A percentile compares a stretch with the other conserved stretches of the same genome.
phyloP scores from a whole-genome alignment of 2,329 filamentous ascomycete genomes.

The Periconia digitata region DNA sequence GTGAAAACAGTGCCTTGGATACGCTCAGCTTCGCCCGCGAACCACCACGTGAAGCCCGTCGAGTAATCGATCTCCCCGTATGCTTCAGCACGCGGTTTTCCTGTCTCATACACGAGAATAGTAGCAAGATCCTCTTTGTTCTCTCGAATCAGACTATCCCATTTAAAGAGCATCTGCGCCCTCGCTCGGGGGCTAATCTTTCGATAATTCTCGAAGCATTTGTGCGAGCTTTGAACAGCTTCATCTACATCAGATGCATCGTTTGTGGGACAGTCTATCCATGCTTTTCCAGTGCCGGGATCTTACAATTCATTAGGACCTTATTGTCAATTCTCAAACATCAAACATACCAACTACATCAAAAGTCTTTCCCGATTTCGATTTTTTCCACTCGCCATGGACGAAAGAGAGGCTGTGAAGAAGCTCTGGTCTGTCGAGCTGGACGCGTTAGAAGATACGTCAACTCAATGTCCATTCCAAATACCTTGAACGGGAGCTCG shows the following conservation, averaged over 20 bases:
- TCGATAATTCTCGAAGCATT: slow-evolving; percentile 62
- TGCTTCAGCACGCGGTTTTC: slow-evolving; percentile 55
- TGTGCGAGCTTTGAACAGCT: slow-evolving; percentile 61
- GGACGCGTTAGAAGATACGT: slow-evolving; percentile 29
- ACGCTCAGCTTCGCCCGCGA: slow-evolving; percentile 62
- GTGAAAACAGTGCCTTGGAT: slow-evolving; percentile 64
- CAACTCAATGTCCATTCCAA: slow-evolving; percentile 29
- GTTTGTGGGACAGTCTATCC: slow-evolving; percentile 52
- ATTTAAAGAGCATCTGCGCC: slow-evolving; percentile 65
- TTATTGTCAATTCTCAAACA: not conserved
- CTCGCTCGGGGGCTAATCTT: slow-evolving; percentile 62
- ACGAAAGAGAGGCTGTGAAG: slow-evolving; percentile 58
- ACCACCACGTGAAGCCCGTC: slow-evolving; percentile 59
- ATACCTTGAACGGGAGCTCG: slow-evolving; percentile 50
- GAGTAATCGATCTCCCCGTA: slow-evolving; percentile 58
- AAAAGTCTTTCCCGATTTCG: slow-evolving; percentile 60
- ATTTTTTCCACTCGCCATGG: slow-evolving; percentile 57
- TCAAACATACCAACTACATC: slow-evolving; percentile 53
- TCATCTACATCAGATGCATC: slow-evolving; percentile 61
- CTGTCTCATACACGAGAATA: slow-evolving; percentile 63
- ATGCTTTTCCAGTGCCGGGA: slow-evolving; percentile 53
- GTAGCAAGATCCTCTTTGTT: slow-evolving; percentile 64
- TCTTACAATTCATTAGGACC: slow-evolving; percentile 43
- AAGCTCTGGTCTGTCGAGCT: slow-evolving; percentile 57
- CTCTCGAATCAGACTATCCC: slow-evolving; percentile 65